Percentiles rank a stretch among this genome's conserved stretches.
Conservation (phyloP, 306 rosid genomes). For the Fragaria ananassa region DNA sequence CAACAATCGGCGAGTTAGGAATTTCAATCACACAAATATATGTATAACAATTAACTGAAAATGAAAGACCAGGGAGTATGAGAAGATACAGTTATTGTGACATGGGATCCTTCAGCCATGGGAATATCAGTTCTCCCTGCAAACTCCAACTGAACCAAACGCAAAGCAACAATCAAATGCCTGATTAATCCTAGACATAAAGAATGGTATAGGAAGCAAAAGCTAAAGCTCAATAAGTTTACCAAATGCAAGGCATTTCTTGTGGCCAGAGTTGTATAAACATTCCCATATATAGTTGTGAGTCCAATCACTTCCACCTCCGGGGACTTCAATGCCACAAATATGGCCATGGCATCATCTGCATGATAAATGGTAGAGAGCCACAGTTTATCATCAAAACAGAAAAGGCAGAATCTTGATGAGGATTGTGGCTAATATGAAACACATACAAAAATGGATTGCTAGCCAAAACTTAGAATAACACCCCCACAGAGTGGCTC, state of each 20-base stretch:
- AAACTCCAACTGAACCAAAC: slow-evolving; percentile 64
- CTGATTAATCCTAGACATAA: not conserved
- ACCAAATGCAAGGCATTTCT: slow-evolving; percentile 95
- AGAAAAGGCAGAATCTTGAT: not conserved
- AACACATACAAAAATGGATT: not conserved
- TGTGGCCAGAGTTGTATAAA: slow-evolving; percentile 85
- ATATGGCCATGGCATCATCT: slow-evolving; percentile 96
- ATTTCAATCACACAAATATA: not conserved
- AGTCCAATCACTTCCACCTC: slow-evolving; percentile 82
- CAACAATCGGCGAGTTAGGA: not conserved
- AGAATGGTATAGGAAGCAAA: not conserved
- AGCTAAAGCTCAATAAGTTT: slow-evolving; percentile 6
- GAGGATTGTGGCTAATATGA: not conserved
- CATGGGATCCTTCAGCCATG: slow-evolving; percentile 95
- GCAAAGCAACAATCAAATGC: not conserved
- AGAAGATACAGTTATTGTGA: slow-evolving; percentile 63
- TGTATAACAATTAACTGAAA: not conserved
- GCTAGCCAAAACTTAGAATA: not conserved
- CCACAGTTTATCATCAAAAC: not conserved
- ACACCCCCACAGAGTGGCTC: not conserved
- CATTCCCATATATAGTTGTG: slow-evolving; percentile 87
- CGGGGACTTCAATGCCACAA: slow-evolving; percentile 72
- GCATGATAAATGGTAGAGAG: slow-evolving; percentile 11
- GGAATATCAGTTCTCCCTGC: slow-evolving; percentile 93
- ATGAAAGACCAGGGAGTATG: not conserved